A percentile compares a stretch with the other conserved stretches of the same genome.
phyloP scores from a whole-genome alignment of 495 filamentous ascomycete species.

The Podospora sp. region DNA sequence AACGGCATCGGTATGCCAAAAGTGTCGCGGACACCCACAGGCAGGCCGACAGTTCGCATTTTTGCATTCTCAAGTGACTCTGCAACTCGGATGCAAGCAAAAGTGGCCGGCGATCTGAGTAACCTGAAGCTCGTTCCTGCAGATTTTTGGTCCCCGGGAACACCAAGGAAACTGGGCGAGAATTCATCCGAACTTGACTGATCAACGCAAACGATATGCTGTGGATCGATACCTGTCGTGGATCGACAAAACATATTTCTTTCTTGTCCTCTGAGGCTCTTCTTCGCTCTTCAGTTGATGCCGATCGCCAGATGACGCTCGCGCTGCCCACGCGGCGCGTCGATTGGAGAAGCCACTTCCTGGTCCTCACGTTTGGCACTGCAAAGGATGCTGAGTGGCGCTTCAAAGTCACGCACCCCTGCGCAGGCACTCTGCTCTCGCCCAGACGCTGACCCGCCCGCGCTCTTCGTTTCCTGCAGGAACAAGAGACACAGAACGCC shows the following conservation, averaged over 20 bases:
- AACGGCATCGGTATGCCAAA: neutral
- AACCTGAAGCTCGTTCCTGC: constrained; percentile 33
- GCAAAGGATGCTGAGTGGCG: constrained; percentile 4
- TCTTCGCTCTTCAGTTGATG: constrained; percentile 2
- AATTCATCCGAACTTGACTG: neutral
- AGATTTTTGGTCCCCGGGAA: constrained; percentile 20
- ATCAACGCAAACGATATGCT: neutral
- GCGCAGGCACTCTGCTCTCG: constrained; percentile 9
- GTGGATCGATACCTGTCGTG: neutral
- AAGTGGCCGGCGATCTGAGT: constrained; percentile 40
- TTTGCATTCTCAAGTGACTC: neutral
- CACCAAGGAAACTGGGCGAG: neutral
- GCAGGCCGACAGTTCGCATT: neutral
- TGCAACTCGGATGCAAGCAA: constrained; percentile 11
- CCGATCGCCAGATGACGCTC: neutral
- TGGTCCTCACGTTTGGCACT: neutral
- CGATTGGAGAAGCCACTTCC: neutral
- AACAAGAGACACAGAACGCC: constrained; percentile 23
- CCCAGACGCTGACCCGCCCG: neutral
- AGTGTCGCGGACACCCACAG: neutral
- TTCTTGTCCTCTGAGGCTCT: neutral
- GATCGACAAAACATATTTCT: neutral
- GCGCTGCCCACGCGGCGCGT: constrained; percentile 5
- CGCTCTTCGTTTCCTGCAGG: constrained; percentile 25
- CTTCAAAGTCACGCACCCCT: neutral